Base-by-base conservation (phyloP, 2,329 filamentous ascomycete species). In the Cladosporium sp. region DNA sequence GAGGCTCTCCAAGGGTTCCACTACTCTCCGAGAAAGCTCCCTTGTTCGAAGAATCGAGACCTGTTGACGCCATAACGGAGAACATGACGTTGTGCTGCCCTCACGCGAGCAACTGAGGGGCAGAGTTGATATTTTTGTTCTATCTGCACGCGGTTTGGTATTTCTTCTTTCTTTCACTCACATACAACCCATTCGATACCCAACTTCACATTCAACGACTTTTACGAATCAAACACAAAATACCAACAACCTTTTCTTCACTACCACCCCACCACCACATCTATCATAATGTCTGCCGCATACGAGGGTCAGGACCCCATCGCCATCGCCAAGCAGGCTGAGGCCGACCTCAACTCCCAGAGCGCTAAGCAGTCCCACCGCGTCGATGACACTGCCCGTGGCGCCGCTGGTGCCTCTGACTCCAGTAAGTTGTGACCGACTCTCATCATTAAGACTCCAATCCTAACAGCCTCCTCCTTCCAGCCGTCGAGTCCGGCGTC, bases 401-500 rank as follows among this genome's bases (percentile, higher is more conserved):
- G 33, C 23, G 58, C 49, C 49, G 56, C 40, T 5, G 68, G 52
- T 29, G 52, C 58, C 28, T 67, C 69, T 29, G 69, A 69, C 61
- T 65, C 64, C 28, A 64, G 67, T 69, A 64, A 18, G 62, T 40
- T 40, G 4, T 31, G 5, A 3, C 5, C 29, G 8, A 5, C 6
- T 8, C 8, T 4, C 5, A 31, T 31, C 5, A 2, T 31, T 4
- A 31, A 31, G 6, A 31, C 29, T 31, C 37, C 58, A 52, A 31
- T 1, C 23, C 61, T 63, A 49, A 63, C 50, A 14, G 4, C 2
- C 26, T 23, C 23, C 7, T 12, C 23, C 21, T 21, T 31, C 31
- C 65, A 83, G 81, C 77, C 46, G 69, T 56, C 55, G 82, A 84
- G 68, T 84, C 81, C 61, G 82, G 81, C 71, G 75, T 84, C 72